Evolutionary conservation across 2,329 filamentous ascomycete genomes (phyloP), one percentile per base, ranked within the genome.

Genomic region (Nectriaceae sp.): DNA sequence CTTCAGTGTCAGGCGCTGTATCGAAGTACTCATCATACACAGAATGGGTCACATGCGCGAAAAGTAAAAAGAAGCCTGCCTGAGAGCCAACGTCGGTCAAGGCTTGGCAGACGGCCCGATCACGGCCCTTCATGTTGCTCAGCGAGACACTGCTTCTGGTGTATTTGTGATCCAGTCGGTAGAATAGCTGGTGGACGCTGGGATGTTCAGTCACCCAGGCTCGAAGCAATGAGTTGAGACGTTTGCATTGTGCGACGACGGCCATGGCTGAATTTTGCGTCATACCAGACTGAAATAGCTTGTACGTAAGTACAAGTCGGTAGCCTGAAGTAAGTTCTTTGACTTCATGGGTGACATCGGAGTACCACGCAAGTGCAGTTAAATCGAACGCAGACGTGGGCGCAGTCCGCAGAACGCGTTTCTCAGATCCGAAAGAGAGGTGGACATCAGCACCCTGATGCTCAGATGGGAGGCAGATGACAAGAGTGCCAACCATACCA

Each of bases 281-380:
- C 4, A 21, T 4, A 16, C 11, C 18, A 3, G 4, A 1, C 4
- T 22, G 40, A 11, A 51, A 55, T 8, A 53, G 11, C 16, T 53
- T 39, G 42, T 51, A 55, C n/a, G 45, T 46, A n/a, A 56, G 50
- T 2, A 56, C 40, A n/a, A 55, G 42, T 2, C 53, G 47, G 33
- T 54, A 35, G 2, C 53, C 54, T 22, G 42, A 51, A 36, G 15
- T 47, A 15, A 49, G 22, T 40, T 44, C 19, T 5, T 26, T 41
- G 10, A 46, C 29, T 29, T 54, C 20, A 19, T 54, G 41, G 1
- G 45, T 49, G 21, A 48, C 43, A 35, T 56, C 43, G 13, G 53
- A 51, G 48, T 44, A 53, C 50, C 38, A 56, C 8, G 54, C 43
- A 4, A 56, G 53, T 4, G 47, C 8, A 5, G 44, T 38, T 6